A percentile compares a stretch with the other conserved stretches of the same genome.
Evolutionary conservation across 352 stramenopile genomes (phyloP).

Genomic region (Phytophthora pini): DNA sequence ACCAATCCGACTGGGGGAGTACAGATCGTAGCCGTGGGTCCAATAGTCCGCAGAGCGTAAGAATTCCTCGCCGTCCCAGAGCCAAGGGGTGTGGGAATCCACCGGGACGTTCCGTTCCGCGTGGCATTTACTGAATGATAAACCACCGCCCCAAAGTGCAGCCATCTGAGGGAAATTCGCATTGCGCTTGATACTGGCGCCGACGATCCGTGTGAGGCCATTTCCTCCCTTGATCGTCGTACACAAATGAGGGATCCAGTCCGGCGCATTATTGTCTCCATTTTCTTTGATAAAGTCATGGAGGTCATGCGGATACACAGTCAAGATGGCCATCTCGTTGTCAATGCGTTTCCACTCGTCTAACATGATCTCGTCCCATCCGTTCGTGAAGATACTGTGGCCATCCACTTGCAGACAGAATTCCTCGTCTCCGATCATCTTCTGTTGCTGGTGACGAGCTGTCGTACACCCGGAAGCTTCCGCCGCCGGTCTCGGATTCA

Average conservation of each 20-base stretch:
- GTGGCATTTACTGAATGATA: slow-evolving; percentile 84
- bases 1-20: slow-evolving; percentile 53
- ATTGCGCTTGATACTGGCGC: slow-evolving; percentile 74
- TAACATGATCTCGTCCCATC: slow-evolving; percentile 71
- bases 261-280: slow-evolving; percentile 69
- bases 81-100: slow-evolving; percentile 74
- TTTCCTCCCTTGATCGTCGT: slow-evolving; percentile 69
- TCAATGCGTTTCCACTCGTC: slow-evolving; percentile 65
- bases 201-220: slow-evolving; percentile 64
- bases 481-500: slow-evolving; percentile 62
- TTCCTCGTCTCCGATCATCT: slow-evolving; percentile 69
- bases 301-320: slow-evolving; percentile 78
- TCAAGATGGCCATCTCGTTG: slow-evolving; percentile 83
- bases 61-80: slow-evolving; percentile 72
- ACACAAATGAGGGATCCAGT: slow-evolving; percentile 74
- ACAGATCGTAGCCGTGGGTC: slow-evolving; percentile 72
- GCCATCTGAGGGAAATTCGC: slow-evolving; percentile 70
- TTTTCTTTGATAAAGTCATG: slow-evolving; percentile 77
- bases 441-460: slow-evolving; percentile 76
- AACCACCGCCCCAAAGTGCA: slow-evolving; percentile 71
- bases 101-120: slow-evolving; percentile 68
- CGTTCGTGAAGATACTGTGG: slow-evolving; percentile 83
- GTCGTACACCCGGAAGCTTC: slow-evolving; percentile 80
- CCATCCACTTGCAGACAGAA: slow-evolving; percentile 84
- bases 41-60: slow-evolving; percentile 59